Evolutionary conservation across 805 yeast species (phyloP).

Genomic region (Suhomyces tanzawaensis): DNA sequence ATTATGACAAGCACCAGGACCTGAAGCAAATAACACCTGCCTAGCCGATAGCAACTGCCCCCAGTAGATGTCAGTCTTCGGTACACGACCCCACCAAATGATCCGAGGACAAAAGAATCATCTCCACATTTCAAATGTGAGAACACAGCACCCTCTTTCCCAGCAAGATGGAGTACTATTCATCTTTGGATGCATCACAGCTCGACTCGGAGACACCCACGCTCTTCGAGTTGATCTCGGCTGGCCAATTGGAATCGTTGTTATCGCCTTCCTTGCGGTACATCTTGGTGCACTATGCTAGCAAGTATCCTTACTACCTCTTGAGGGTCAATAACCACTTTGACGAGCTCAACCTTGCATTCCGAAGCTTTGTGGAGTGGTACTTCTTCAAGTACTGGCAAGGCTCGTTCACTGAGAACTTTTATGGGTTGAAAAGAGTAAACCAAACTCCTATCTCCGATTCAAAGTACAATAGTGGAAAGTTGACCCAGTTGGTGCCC

Average conservation of each 20-base stretch:
- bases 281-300: conserved; percentile 77
- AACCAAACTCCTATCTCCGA: conserved; percentile 34
- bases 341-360: conserved; percentile 68
- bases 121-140: not conserved
- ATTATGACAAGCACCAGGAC: too few relatives aligned
- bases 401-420: conserved; percentile 85
- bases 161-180: conserved; percentile 69
- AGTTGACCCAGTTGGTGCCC: conserved; percentile 37
- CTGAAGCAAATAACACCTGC: too few relatives aligned
- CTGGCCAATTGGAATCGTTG: conserved; percentile 72
- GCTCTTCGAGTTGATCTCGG: conserved; percentile 80
- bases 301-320: conserved; percentile 68
- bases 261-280: conserved; percentile 82
- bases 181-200: conserved; percentile 73
- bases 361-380: conserved; percentile 69
- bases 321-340: conserved; percentile 62
- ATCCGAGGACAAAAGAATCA: too few relatives aligned
- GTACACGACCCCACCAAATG: too few relatives aligned
- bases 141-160: not conserved
- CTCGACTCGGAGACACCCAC: conserved; percentile 80
- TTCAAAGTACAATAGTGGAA: conserved; percentile 27
- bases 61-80: too few relatives aligned
- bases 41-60: too few relatives aligned
- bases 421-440: conserved; percentile 81
- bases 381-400: conserved; percentile 71